phyloP scores from a whole-genome alignment of 441 rosid species.

The Jatropha podagrica region DNA sequence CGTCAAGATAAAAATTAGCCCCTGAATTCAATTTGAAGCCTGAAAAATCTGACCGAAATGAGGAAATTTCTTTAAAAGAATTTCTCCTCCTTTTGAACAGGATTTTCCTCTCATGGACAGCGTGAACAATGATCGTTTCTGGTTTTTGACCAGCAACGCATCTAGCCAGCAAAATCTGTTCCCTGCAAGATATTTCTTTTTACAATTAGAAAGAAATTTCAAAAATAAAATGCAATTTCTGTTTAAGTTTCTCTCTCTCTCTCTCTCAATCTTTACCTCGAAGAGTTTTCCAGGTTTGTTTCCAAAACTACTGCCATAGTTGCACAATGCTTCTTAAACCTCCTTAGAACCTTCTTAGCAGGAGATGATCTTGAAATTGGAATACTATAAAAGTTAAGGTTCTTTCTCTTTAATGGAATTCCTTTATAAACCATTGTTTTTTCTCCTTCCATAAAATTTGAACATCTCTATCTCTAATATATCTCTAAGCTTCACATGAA shows the following conservation, averaged over 20 bases:
- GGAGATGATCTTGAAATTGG: background rate
- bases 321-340: background rate
- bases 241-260: background rate
- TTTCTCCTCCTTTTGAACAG: constrained; percentile 16
- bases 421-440: constrained; percentile 11
- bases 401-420: constrained; percentile 8
- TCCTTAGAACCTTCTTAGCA: background rate
- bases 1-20: constrained; percentile 6
- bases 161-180: constrained; percentile 17
- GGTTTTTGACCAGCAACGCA: constrained; percentile 12
- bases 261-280: constrained; percentile 19
- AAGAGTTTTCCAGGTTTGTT: background rate
- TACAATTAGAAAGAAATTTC: constrained; percentile 14
- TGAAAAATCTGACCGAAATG: constrained; percentile 17
- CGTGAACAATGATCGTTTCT: constrained; percentile 12
- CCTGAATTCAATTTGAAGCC: constrained; percentile 24
- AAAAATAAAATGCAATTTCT: background rate
- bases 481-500: background rate
- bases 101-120: constrained; percentile 17
- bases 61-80: background rate
- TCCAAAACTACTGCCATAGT: background rate
- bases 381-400: background rate
- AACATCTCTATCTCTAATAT: background rate
- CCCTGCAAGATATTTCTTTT: constrained; percentile 21
- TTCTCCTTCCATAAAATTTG: background rate